phyloP scores from a whole-genome alignment of 176 grass and related monocot species.

The Pontederia crassipes region DNA sequence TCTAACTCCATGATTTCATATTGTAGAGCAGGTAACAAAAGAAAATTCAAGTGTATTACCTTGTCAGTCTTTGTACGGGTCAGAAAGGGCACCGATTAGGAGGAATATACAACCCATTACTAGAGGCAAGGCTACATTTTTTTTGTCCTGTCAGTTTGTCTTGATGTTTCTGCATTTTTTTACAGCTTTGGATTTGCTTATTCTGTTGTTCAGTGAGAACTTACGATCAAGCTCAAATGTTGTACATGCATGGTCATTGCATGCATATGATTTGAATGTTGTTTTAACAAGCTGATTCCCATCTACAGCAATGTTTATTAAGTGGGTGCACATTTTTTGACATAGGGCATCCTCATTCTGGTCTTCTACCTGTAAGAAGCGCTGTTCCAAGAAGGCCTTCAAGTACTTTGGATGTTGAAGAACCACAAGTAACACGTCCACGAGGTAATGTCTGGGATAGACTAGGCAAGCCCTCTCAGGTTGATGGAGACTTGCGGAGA shows the following conservation, averaged over 20 bases:
- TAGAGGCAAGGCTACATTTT: slow-evolving; percentile 29
- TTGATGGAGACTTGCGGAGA: slow-evolving; percentile 19
- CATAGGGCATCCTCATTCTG: slow-evolving; percentile 31
- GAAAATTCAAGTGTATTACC: slow-evolving; percentile 22
- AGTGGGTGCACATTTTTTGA: slow-evolving; percentile 14
- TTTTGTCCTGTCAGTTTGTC: neutral
- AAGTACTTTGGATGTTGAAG: slow-evolving; percentile 21
- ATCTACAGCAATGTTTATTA: neutral
- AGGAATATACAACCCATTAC: slow-evolving; percentile 24
- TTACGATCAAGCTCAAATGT: no score
- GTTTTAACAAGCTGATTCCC: no score
- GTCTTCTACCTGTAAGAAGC: slow-evolving; percentile 21
- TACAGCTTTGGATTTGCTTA: no score
- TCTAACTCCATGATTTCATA: slow-evolving; percentile 32
- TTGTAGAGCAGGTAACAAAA: slow-evolving; percentile 50
- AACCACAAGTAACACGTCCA: slow-evolving; percentile 20
- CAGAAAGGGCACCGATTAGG: slow-evolving; percentile 18
- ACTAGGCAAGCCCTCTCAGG: slow-evolving; percentile 37
- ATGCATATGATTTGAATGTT: no score
- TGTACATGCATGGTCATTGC: no score
- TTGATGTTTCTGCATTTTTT: neutral
- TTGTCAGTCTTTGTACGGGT: slow-evolving; percentile 19
- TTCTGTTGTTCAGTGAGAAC: no score
- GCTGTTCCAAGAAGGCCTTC: slow-evolving; percentile 25
- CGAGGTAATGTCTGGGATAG: slow-evolving; percentile 69